Evolutionary conservation across 2,329 filamentous ascomycete species (phyloP).

Genomic region (Fonsecaea pugnacius): DNA sequence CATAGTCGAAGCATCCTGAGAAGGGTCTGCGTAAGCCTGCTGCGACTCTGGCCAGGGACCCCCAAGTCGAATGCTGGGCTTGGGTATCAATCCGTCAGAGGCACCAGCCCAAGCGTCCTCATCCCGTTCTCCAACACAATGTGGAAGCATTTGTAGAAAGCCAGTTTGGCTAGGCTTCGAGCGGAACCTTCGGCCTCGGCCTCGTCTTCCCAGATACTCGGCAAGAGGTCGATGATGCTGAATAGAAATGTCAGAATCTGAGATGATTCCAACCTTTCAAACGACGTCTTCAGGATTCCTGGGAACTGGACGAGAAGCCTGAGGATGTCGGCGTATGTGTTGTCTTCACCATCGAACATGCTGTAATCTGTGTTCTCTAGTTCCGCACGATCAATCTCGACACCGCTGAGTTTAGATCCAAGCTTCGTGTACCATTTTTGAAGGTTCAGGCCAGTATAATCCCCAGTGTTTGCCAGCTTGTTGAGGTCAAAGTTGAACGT

Average conservation of each 20-base stretch:
- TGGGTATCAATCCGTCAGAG: conserved; percentile 62
- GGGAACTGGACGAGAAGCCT: conserved; percentile 82
- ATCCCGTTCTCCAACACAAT: conserved; percentile 82
- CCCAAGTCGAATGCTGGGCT: background rate
- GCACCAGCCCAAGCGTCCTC: conserved; percentile 75
- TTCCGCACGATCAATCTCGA: conserved; percentile 59
- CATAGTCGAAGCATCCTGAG: background rate
- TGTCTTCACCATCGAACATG: conserved; percentile 68
- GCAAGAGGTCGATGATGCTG: conserved; percentile 35
- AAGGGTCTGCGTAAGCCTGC: background rate
- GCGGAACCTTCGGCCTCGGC: conserved; percentile 79
- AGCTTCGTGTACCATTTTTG: conserved; percentile 81
- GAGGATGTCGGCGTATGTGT: conserved; percentile 71
- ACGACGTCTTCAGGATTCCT: conserved; percentile 76
- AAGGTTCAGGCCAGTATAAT: conserved; percentile 82
- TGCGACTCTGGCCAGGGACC: background rate
- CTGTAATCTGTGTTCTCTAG: conserved; percentile 67
- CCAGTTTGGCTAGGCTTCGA: conserved; percentile 72
- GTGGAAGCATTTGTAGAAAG: conserved; percentile 75
- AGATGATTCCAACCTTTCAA: conserved; percentile 79
- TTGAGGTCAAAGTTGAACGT: conserved; percentile 74
- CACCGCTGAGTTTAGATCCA: conserved; percentile 63
- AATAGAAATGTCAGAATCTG: conserved; percentile 75
- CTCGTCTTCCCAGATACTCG: conserved; percentile 56
- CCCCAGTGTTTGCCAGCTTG: conserved; percentile 81